A percentile compares a stretch with the other conserved stretches of the same genome.
These are phyloP conservation scores for Geotrichum carabidarum DNA, from an alignment of 1,139 yeast species.

Conservation along the genomic window DNA sequence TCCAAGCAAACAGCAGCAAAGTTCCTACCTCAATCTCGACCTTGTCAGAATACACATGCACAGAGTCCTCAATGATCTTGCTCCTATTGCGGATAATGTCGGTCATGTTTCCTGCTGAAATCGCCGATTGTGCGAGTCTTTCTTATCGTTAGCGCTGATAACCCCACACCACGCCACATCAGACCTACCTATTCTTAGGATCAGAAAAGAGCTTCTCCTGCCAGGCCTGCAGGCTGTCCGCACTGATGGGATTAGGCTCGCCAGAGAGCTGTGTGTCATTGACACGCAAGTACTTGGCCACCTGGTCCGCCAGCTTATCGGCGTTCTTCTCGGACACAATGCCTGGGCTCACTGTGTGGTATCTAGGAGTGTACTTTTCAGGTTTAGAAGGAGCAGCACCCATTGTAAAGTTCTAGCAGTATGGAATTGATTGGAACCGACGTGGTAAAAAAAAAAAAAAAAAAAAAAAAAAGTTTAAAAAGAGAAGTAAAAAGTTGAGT, in stretches of 20 bases:
- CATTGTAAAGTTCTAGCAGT: background rate
- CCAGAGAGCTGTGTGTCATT: constrained; percentile 14
- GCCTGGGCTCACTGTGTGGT: constrained; percentile 4
- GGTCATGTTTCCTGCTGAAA: constrained; percentile 49
- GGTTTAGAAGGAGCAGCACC: constrained; percentile 10
- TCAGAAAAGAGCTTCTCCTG: constrained; percentile 46
- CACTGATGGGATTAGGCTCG: constrained; percentile 38
- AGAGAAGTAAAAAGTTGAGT: background rate
- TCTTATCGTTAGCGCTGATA: background rate
- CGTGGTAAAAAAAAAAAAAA: background rate
- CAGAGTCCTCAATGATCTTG: constrained; percentile 40
- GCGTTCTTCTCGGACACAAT: constrained; percentile 9
- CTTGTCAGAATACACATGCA: constrained; percentile 50
- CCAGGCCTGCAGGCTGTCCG: constrained; percentile 46
- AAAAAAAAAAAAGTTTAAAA: background rate
- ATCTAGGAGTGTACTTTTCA: background rate
- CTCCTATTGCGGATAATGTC: constrained; percentile 43
- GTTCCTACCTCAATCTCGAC: constrained; percentile 40
- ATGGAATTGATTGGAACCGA: background rate
- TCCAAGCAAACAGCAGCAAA: background rate
- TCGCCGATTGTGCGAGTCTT: constrained; percentile 53
- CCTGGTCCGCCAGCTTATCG: constrained; percentile 22
- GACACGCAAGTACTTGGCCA: constrained; percentile 24
- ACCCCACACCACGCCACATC: background rate
- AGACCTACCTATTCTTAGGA: constrained; percentile 43